A percentile compares a stretch with the other conserved stretches of the same genome.
phyloP scores from a whole-genome alignment of 2,329 filamentous ascomycete species.

The Monilinia fructigena region DNA sequence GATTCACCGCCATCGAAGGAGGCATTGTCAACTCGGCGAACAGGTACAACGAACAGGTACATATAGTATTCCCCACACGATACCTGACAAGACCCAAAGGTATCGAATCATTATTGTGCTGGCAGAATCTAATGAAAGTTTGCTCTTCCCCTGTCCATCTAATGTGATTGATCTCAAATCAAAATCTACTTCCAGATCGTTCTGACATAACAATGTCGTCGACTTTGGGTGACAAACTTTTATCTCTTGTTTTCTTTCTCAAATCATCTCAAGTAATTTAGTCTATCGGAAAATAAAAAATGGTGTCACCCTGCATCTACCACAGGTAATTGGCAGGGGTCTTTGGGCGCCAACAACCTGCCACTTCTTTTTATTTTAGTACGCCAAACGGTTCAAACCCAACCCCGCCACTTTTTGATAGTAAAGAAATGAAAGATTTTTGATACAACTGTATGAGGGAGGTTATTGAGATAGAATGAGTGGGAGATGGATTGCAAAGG shows the following conservation, averaged over 20 bases:
- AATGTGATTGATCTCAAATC: background rate
- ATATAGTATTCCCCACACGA: conserved; percentile 9
- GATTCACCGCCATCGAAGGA: conserved; percentile 5
- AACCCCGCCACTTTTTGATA: conserved; percentile 19
- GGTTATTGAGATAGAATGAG: too few species aligned
- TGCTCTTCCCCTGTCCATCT: background rate
- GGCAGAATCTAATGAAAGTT: conserved; percentile 12
- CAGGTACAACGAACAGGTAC: conserved; percentile 14
- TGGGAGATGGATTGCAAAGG: background rate
- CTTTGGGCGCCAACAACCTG: conserved; percentile 20
- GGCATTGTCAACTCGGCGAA: conserved; percentile 23
- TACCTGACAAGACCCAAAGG: conserved; percentile 2
- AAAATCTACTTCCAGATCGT: background rate
- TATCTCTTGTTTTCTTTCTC: background rate
- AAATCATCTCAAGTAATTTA: background rate
- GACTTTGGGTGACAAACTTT: background rate
- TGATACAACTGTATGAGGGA: too few species aligned
- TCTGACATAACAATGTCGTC: background rate
- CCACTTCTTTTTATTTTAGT: conserved; percentile 17
- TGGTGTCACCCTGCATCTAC: conserved; percentile 16
- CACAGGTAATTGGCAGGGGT: background rate
- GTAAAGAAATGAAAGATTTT: background rate
- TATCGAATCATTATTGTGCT: conserved; percentile 4
- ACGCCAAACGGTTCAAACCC: background rate
- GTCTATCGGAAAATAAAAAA: conserved; percentile 1